Percentiles rank a stretch among this genome's conserved stretches.
These are phyloP conservation scores for Geotrichum reessii DNA, from an alignment of 1,139 yeast genomes.

Conservation along the genomic window DNA sequence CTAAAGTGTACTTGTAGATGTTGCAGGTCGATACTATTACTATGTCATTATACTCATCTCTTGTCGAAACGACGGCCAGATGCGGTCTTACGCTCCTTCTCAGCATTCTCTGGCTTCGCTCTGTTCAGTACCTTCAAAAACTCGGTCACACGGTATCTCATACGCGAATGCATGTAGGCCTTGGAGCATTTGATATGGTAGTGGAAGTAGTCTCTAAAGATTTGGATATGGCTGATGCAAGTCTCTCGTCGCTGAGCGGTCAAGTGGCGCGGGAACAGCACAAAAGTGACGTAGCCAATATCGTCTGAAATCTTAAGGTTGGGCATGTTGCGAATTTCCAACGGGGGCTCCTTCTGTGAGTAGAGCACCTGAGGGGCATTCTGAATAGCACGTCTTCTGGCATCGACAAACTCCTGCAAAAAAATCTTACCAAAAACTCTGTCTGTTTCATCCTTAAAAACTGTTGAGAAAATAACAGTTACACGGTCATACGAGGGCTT, in stretches of 20 bases:
- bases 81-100: constrained; percentile 78
- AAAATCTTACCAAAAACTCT: constrained; percentile 92
- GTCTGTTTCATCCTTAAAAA: constrained; percentile 95
- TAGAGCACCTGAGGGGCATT: constrained; percentile 97
- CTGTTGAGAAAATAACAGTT: constrained; percentile 90
- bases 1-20: neutral
- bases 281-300: constrained; percentile 44
- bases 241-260: constrained; percentile 70
- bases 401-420: constrained; percentile 95
- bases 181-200: constrained; percentile 97
- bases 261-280: constrained; percentile 63
- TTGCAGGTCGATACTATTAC: neutral
- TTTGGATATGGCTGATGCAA: constrained; percentile 81
- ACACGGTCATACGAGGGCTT: constrained; percentile 94
- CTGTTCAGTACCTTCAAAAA: constrained; percentile 92
- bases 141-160: constrained; percentile 92
- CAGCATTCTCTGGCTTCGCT: constrained; percentile 90
- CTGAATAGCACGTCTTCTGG: constrained; percentile 91
- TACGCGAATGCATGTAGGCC: constrained; percentile 97
- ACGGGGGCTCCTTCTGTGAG: constrained; percentile 86
- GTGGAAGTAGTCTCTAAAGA: constrained; percentile 94
- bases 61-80: constrained; percentile 49
- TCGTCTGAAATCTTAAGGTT: constrained; percentile 32
- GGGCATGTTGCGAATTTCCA: constrained; percentile 58
- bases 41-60: neutral